Base-by-base conservation (phyloP, 2,329 filamentous ascomycete genomes). In the Didymella keratinophila region DNA sequence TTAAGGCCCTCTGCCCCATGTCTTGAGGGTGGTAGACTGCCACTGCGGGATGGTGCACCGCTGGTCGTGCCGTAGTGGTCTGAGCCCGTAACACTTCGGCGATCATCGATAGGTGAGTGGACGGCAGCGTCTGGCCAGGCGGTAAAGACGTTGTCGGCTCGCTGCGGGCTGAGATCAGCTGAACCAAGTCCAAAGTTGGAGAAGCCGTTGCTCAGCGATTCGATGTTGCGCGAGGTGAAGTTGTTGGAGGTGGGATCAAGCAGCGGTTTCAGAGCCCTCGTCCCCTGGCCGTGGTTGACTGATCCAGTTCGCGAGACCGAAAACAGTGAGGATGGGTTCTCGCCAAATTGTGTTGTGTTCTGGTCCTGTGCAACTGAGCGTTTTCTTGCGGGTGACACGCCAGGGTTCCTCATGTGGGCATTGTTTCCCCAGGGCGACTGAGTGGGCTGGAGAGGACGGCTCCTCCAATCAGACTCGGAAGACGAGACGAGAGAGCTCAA, bases 401-500 rank as follows among this genome's bases (percentile, higher is more conserved):
- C 78, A 28, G 71, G 70, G 58, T 70, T 75, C 47, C 75, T 71
- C 25, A 63, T 68, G 44, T 77, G 72, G n/a, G 62, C 56, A 12
- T 56, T 64, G 44, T 86, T 84, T 62, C 83, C 84, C 89, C 89
- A 92, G 8, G 50, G 51, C 23, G 36, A 41, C 20, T 41, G 37
- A 2, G 18, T 23, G 10, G 37, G 2, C 8, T 55, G 47, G 16
- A 85, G 83, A 36, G 82, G 78, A 62, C 79, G 81, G 50, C 81
- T 78, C 44, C 76, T 77, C 87, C 88, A 91, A 45, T 91, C 88
- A 18, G 86, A 85, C 69, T 92, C 88, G 10, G 89, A 90, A 41
- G 87, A 86, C 43, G 86, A 83, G 59, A 90, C 82, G 37, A 93
- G 80, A 58, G 89, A 89, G 60, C 87, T 84, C 6, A 89, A 91